Percentiles rank a stretch among this genome's conserved stretches.
phyloP scores from a whole-genome alignment of 768 basidiomycete species.

The Lentinula sp. region DNA sequence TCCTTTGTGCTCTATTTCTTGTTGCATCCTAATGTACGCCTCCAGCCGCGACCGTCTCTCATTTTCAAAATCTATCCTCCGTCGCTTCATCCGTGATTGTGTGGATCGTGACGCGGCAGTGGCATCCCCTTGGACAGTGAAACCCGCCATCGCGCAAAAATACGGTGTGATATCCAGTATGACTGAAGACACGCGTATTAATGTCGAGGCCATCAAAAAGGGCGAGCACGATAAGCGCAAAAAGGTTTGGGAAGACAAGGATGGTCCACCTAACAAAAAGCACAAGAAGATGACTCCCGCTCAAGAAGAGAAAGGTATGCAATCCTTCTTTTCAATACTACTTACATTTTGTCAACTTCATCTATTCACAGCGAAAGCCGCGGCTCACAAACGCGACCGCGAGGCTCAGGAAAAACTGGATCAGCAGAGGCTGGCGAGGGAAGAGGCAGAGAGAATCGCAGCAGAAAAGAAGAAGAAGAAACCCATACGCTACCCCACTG shows the following conservation, averaged over 20 bases:
- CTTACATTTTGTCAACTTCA: conserved; percentile 1
- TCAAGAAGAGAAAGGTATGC: conserved; percentile 68
- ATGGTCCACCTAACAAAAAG: conserved; percentile 75
- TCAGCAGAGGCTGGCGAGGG: conserved; percentile 56
- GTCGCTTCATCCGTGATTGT: conserved; percentile 93
- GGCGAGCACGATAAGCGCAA: conserved; percentile 91
- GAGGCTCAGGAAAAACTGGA: conserved; percentile 69
- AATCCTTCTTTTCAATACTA: neutral
- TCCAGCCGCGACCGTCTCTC: conserved; percentile 87
- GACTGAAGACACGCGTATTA: conserved; percentile 77
- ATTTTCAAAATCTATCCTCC: conserved; percentile 95
- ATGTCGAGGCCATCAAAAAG: conserved; percentile 75
- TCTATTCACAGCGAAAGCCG: conserved; percentile 17
- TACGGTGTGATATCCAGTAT: conserved; percentile 84
- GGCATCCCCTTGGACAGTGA: conserved; percentile 95
- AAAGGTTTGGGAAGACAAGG: conserved; percentile 86
- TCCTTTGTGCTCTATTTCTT: neutral
- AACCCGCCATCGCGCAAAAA: conserved; percentile 72
- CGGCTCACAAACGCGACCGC: conserved; percentile 49
- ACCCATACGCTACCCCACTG: conserved; percentile 86
- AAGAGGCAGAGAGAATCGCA: conserved; percentile 65
- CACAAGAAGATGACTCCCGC: conserved; percentile 72
- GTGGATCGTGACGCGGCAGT: conserved; percentile 89
- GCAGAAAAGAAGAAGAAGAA: conserved; percentile 86
- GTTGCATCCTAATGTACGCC: neutral